phyloP scores from a whole-genome alignment of 768 basidiomycete species.

The Xerocomellus amylosporus region DNA sequence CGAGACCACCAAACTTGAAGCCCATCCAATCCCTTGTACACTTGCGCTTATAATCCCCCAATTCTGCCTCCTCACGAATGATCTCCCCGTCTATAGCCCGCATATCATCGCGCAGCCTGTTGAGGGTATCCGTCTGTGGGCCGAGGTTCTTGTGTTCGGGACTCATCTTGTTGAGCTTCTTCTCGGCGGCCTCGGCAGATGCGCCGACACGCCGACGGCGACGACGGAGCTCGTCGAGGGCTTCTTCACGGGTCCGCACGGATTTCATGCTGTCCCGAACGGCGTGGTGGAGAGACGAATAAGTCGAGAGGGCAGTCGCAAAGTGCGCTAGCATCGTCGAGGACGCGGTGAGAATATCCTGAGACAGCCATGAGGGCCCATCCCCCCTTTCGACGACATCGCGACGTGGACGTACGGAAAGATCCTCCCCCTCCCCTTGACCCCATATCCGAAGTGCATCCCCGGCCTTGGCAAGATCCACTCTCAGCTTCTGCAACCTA shows the following conservation, averaged over 20 bases:
- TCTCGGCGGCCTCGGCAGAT: constrained; percentile 82
- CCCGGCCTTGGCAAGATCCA: constrained; percentile 64
- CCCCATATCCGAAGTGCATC: constrained; percentile 76
- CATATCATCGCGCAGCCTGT: constrained; percentile 73
- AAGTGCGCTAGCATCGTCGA: constrained; percentile 65
- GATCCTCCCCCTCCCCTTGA: constrained; percentile 76
- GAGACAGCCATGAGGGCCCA: background rate
- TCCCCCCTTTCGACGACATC: background rate
- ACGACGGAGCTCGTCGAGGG: constrained; percentile 70
- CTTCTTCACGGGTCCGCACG: constrained; percentile 82
- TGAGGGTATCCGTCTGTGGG: constrained; percentile 69
- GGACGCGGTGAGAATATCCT: constrained; percentile 78
- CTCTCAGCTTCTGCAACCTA: constrained; percentile 64
- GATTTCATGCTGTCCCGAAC: constrained; percentile 70
- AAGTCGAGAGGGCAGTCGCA: constrained; percentile 62
- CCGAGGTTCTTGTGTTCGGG: constrained; percentile 82
- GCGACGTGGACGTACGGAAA: constrained; percentile 50
- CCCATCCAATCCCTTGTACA: constrained; percentile 69
- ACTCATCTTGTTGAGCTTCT: constrained; percentile 86
- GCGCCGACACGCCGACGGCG: constrained; percentile 61
- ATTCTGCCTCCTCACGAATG: constrained; percentile 70
- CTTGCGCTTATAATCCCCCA: constrained; percentile 81
- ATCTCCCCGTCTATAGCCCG: constrained; percentile 77
- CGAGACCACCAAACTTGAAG: constrained; percentile 82
- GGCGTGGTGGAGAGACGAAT: constrained; percentile 65